These are phyloP conservation scores for Amphibolis antarctica DNA, from an alignment of 106 monocot species.

Conservation along the genomic window DNA sequence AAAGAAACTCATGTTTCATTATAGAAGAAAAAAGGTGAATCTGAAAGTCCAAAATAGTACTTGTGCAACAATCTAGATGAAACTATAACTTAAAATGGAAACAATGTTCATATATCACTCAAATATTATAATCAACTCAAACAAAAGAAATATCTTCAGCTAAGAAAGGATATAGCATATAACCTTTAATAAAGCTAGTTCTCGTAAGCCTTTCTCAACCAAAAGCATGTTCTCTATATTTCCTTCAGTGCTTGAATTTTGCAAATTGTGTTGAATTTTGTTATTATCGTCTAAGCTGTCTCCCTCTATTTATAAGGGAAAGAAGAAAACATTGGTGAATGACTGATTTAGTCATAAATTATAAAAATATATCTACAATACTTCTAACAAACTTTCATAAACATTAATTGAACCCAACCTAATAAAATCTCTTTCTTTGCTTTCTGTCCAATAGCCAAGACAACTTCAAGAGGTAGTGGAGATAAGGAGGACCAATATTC, in stretches of 20 bases:
- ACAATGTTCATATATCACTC: not conserved
- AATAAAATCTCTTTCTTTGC: conserved; percentile 32
- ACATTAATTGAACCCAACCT: conserved; percentile 24
- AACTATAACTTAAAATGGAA: not conserved
- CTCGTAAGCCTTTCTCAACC: conserved; percentile 69
- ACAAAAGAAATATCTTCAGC: too few species aligned
- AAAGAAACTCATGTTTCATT: not conserved
- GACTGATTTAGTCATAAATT: too few species aligned
- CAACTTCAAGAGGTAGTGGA: conserved; percentile 47
- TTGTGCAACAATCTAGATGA: not conserved
- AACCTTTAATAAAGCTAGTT: conserved; percentile 58
- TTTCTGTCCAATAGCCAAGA: conserved; percentile 64
- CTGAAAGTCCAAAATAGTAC: not conserved
- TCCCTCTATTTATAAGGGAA: conserved; percentile 21
- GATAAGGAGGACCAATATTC: conserved; percentile 70
- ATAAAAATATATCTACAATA: not conserved
- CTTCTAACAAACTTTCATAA: not conserved
- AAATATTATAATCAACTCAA: too few species aligned
- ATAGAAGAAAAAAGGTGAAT: not conserved
- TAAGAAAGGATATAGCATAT: too few species aligned
- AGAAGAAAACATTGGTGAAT: conserved; percentile 1
- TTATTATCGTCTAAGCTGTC: conserved; percentile 16
- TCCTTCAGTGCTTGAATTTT: conserved; percentile 36
- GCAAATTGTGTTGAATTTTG: conserved; percentile 8
- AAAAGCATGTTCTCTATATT: conserved; percentile 65